Evolutionary conservation across 2,329 filamentous ascomycete genomes (phyloP), one percentile per base, ranked within the genome.

Genomic region (Septoria linicola): DNA sequence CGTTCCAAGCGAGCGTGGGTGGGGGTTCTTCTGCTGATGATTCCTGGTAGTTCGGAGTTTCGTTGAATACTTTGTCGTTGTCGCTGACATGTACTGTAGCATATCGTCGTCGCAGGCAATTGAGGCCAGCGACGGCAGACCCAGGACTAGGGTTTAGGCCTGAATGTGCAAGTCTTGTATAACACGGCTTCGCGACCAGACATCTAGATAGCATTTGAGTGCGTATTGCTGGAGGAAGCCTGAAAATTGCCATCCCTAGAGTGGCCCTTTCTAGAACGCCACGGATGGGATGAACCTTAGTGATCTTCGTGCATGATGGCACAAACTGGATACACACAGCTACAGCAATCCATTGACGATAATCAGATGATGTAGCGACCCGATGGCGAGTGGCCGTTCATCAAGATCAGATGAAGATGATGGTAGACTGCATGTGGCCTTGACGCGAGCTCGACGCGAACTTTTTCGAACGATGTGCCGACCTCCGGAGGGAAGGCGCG

Each of bases 201-300:
- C 16, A 21, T 20, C 41, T 5, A 8, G 49, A 37, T 34, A 41
- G 39, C 30, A 55, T 21, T 19, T 55, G 53, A 23, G 37, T 14
- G 35, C 53, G 53, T 31, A 49, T 11, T 11, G 37, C 25, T 5
- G 52, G 34, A 10, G 52, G 48, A 31, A 55, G 41, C 16, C 36
- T 27, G 44, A 55, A 41, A 31, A 51, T 35, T 39, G 49, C 42
- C 43, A 46, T 46, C 8, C 17, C 43, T 20, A 19, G 17, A 17
- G 21, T 8, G 27, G 17, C n/a, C n/a, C n/a, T n/a, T 30, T 16
- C 40, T n/a, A 11, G 40, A 21, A 19, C 14, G 23, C 23, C 40
- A 19, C 40, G 23, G 19, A 25, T 6, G 40, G 25, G 30, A 30
- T 19, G 25, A 30, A 42, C 16, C 17, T 30, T 19, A 16, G 17